A percentile compares a stretch with the other conserved stretches of the same genome.
Evolutionary conservation across 2,329 filamentous ascomycete species (phyloP).

Genomic region (Fusarium burgessii): DNA sequence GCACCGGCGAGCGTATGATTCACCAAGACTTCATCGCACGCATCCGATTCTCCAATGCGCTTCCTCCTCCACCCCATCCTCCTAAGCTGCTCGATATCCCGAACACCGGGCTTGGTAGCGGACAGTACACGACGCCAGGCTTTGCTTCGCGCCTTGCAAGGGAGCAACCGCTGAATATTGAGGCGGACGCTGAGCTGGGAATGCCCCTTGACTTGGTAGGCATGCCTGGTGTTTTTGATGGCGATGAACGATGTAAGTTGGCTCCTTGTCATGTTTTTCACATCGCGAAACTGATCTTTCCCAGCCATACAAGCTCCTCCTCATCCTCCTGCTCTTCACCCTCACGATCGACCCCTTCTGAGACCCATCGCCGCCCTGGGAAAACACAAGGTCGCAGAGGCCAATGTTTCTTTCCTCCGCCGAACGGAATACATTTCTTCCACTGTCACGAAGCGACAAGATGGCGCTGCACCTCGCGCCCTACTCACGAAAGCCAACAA

Average conservation of each 20-base stretch:
- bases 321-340: slow-evolving; percentile 77
- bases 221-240: slow-evolving; percentile 93
- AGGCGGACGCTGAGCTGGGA: slow-evolving; percentile 95
- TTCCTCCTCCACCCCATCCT: slow-evolving; percentile 92
- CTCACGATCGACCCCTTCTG: slow-evolving; percentile 86
- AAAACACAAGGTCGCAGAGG: slow-evolving; percentile 81
- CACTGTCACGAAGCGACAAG: slow-evolving; percentile 62
- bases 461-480: slow-evolving; percentile 58
- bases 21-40: slow-evolving; percentile 98
- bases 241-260: slow-evolving; percentile 85
- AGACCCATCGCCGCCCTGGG: slow-evolving; percentile 86
- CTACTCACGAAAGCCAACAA: slow-evolving; percentile 52
- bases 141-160: slow-evolving; percentile 91
- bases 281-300: slow-evolving; percentile 18
- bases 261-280: not conserved
- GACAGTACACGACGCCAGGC: slow-evolving; percentile 88
- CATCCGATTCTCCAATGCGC: slow-evolving; percentile 93
- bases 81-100: slow-evolving; percentile 98
- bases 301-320: slow-evolving; percentile 85
- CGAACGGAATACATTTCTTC: slow-evolving; percentile 94
- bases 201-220: slow-evolving; percentile 97
- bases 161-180: slow-evolving; percentile 94
- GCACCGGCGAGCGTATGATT: slow-evolving; percentile 68
- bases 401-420: slow-evolving; percentile 91
- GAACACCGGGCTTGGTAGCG: slow-evolving; percentile 86